Evolutionary conservation across 73 alveolate genomes (phyloP).

Genomic region (Tetrahymena malaccensis): DNA sequence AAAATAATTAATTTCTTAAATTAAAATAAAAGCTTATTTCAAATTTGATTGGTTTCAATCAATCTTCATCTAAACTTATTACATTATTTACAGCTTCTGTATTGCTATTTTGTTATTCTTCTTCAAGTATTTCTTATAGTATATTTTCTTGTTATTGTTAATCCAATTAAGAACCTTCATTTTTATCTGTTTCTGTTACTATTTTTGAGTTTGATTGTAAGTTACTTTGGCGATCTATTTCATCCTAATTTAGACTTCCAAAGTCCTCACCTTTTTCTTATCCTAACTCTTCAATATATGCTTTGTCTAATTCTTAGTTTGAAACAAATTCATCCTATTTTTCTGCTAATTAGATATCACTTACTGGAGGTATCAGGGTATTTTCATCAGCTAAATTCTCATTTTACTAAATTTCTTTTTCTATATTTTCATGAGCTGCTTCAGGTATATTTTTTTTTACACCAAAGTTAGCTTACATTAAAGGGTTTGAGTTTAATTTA

Average conservation of each 20-base stretch:
- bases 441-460: neutral
- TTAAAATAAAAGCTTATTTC: too few species aligned
- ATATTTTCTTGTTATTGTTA: neutral
- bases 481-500: neutral
- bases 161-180: neutral
- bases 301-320: neutral
- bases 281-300: neutral
- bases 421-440: neutral
- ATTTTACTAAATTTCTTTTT: neutral
- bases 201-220: neutral
- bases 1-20: too few species aligned
- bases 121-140: neutral
- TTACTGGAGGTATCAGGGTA: neutral
- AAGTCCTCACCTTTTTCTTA: neutral
- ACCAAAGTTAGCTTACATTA: neutral
- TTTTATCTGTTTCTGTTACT: neutral
- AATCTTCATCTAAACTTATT: neutral
- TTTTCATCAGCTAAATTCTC: neutral
- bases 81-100: neutral
- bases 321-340: neutral
- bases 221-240: neutral
- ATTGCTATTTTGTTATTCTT: neutral
- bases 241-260: neutral
- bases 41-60: neutral
- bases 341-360: neutral